These are phyloP conservation scores for Excoecaria agallocha DNA, from an alignment of 345 rosid species.

Conservation along the genomic window DNA sequence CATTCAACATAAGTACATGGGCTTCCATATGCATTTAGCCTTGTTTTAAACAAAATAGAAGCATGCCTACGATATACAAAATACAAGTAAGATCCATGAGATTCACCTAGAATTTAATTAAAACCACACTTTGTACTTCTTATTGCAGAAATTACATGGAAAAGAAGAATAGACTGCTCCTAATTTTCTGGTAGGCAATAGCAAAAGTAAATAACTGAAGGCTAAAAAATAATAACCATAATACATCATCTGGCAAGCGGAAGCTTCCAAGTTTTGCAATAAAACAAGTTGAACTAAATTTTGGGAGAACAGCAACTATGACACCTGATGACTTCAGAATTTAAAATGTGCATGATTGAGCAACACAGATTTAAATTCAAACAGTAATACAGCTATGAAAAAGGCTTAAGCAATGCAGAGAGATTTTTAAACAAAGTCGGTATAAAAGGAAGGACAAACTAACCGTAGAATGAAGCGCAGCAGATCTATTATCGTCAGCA, in stretches of 20 bases:
- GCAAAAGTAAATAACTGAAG: not conserved
- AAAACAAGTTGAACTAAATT: not conserved
- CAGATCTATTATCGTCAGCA: conserved; percentile 37
- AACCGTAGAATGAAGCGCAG: conserved; percentile 46
- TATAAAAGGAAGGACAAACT: conserved; percentile 25
- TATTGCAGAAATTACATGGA: not conserved
- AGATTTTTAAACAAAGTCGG: not conserved
- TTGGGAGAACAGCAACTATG: not conserved
- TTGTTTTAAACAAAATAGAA: not conserved
- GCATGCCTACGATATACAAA: not conserved
- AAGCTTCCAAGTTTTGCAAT: not conserved
- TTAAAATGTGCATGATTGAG: not conserved
- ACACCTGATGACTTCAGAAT: not conserved
- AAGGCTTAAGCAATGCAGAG: not conserved
- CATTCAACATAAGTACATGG: not conserved
- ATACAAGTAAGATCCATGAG: not conserved
- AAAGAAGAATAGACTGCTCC: not conserved
- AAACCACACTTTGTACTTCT: not conserved
- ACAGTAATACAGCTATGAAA: not conserved
- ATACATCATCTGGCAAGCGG: not conserved
- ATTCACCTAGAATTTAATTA: not conserved
- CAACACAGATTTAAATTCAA: not conserved
- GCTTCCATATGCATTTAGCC: not conserved
- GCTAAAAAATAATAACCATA: not conserved
- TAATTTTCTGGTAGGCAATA: not conserved